phyloP scores from a whole-genome alignment of 768 basidiomycete species.

The Boletus subcaerulescens region DNA sequence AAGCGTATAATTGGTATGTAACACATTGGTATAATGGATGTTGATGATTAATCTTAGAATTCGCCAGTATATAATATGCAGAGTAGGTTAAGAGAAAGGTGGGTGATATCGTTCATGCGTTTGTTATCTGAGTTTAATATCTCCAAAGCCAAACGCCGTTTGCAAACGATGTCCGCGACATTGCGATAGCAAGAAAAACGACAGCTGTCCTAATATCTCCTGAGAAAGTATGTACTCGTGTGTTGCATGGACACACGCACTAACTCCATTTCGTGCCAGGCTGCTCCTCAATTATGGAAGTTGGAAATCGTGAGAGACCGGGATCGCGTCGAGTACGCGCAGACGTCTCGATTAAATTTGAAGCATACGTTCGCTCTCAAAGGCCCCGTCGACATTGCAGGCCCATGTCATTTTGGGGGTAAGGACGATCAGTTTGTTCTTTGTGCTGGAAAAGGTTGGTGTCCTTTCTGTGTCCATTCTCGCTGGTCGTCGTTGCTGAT shows the following conservation, averaged over 20 bases:
- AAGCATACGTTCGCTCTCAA: conserved; percentile 78
- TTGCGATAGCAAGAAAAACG: conserved; percentile 45
- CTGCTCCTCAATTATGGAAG: conserved; percentile 78
- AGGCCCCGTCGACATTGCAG: conserved; percentile 66
- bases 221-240: conserved; percentile 21
- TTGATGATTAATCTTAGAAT: conserved; percentile 1
- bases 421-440: conserved; percentile 75
- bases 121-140: conserved; percentile 10
- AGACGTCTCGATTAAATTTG: conserved; percentile 32
- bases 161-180: conserved; percentile 53
- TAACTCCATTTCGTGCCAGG: conserved; percentile 37
- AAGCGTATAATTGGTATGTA: conserved; percentile 51
- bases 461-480: not conserved
- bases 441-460: conserved; percentile 69
- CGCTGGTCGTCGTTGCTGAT: not conserved
- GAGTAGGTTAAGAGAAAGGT: conserved; percentile 45
- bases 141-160: conserved; percentile 49
- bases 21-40: not conserved
- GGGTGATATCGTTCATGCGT: conserved; percentile 6
- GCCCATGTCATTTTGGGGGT: conserved; percentile 81
- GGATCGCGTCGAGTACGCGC: conserved; percentile 35
- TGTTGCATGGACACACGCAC: conserved; percentile 7
- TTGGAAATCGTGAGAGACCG: conserved; percentile 59
- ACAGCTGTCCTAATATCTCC: conserved; percentile 42
- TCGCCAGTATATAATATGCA: conserved; percentile 47